Evolutionary conservation across 352 stramenopile genomes (phyloP).

Genomic region (Phytophthora syringae): DNA sequence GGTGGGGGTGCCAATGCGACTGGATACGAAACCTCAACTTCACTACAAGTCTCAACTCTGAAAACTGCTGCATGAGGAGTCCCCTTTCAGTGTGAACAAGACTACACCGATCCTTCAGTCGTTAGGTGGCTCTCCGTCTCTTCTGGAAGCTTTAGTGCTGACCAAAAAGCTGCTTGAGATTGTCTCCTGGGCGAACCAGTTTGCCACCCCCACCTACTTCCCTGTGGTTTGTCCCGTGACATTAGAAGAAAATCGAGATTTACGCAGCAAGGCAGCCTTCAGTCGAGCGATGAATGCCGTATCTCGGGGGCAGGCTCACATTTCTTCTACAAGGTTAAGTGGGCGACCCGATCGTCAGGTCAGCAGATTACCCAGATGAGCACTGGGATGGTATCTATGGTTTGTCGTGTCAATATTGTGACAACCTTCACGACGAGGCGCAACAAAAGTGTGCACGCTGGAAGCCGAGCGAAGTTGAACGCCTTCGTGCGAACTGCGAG

Average conservation of each 20-base stretch:
- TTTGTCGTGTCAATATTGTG: constrained; percentile 6
- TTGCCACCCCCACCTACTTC: background rate
- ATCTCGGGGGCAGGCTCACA: background rate
- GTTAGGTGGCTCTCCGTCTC: background rate
- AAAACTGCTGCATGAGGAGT: background rate
- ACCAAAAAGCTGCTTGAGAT: background rate
- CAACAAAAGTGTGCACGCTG: background rate
- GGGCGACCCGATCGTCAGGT: background rate
- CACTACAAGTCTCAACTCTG: background rate
- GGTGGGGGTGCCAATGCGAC: background rate
- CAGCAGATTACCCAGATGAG: background rate
- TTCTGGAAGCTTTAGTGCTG: background rate
- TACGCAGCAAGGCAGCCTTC: background rate
- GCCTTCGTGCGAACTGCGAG: background rate
- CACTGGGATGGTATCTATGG: background rate
- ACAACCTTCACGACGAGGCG: background rate
- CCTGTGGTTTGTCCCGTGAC: background rate
- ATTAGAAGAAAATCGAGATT: background rate
- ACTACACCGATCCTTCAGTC: background rate
- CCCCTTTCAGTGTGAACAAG: background rate
- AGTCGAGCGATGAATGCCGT: background rate
- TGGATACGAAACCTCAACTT: background rate
- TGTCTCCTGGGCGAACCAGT: background rate
- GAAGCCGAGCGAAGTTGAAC: background rate
- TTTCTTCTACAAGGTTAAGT: background rate